Percentiles rank a stretch among this genome's conserved stretches.
Evolutionary conservation across 345 rosid genomes (phyloP).

Genomic region (Erodium maritimum): DNA sequence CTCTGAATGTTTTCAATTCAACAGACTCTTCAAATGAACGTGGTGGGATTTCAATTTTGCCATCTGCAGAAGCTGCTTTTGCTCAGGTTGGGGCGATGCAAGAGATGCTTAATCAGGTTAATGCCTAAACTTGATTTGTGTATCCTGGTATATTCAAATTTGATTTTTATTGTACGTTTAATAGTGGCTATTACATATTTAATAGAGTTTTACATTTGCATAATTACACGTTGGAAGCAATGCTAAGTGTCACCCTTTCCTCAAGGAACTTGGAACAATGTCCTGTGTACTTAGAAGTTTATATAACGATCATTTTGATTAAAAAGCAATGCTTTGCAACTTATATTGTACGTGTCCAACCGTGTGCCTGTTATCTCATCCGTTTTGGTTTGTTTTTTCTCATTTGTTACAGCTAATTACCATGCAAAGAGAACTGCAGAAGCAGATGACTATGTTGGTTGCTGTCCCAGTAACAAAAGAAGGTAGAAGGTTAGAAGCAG

Average conservation of each 20-base stretch:
- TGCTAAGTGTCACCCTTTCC: background rate
- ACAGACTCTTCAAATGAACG: conserved; percentile 41
- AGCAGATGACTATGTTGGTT: conserved; percentile 53
- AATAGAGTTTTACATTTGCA: too few species aligned
- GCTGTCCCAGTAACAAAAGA: conserved; percentile 49
- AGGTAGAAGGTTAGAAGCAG: conserved; percentile 65
- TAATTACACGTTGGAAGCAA: too few species aligned
- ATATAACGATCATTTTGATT: too few species aligned
- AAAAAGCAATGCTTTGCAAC: conserved; percentile 1
- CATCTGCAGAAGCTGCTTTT: conserved; percentile 22
- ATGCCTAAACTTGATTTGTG: background rate
- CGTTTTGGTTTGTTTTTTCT: conserved; percentile 3
- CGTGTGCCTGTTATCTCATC: background rate
- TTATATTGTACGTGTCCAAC: background rate
- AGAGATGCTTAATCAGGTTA: conserved; percentile 73
- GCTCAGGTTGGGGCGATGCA: conserved; percentile 54
- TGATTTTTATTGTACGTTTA: background rate
- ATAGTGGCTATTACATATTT: background rate
- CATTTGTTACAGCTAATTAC: conserved; percentile 39
- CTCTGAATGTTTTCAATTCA: conserved; percentile 41
- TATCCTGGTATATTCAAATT: background rate
- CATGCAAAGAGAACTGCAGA: conserved; percentile 72
- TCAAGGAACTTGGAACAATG: background rate
- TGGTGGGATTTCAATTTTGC: conserved; percentile 25
- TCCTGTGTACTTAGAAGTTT: background rate